Percentiles rank a stretch among this genome's conserved stretches.
These are phyloP conservation scores for Ampelocalamus luodianensis DNA, from an alignment of 176 grass and related monocot species.

Conservation along the genomic window DNA sequence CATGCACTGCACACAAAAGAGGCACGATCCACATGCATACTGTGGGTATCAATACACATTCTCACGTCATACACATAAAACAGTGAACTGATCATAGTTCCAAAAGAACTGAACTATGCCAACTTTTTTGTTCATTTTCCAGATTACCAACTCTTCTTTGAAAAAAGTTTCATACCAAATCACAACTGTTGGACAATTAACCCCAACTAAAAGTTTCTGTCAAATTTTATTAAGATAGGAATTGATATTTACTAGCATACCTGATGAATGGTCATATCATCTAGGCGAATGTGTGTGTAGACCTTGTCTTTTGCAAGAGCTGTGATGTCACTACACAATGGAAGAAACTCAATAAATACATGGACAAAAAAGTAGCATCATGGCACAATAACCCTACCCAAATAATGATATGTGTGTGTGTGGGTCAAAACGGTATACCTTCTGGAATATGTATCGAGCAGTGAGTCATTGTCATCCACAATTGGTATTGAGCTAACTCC, in stretches of 20 bases:
- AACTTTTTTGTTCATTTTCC: not conserved
- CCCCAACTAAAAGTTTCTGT: not conserved
- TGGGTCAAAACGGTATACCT: slow-evolving; percentile 54
- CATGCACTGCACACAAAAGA: not conserved
- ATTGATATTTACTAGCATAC: slow-evolving; percentile 43
- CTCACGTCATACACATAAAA: not conserved
- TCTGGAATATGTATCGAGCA: slow-evolving; percentile 95
- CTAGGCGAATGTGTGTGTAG: slow-evolving; percentile 86
- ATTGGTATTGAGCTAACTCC: slow-evolving; percentile 93
- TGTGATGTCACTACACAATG: slow-evolving; percentile 90
- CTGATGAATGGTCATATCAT: slow-evolving; percentile 95
- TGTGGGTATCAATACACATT: not conserved
- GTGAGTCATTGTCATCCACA: slow-evolving; percentile 91
- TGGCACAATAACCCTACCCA: not conserved
- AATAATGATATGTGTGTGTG: not conserved
- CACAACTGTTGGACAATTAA: not conserved
- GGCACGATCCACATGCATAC: not conserved
- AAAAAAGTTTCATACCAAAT: not conserved
- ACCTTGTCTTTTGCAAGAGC: slow-evolving; percentile 97
- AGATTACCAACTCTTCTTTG: not conserved
- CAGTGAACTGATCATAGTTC: not conserved
- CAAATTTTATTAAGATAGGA: not conserved
- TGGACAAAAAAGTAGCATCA: not conserved
- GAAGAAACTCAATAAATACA: slow-evolving; percentile 31
- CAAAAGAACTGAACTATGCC: slow-evolving; percentile 11